Evolutionary conservation across 2,329 filamentous ascomycete species (phyloP), one percentile per base, ranked within the genome.

Genomic region (Monosporascus cannonballus): DNA sequence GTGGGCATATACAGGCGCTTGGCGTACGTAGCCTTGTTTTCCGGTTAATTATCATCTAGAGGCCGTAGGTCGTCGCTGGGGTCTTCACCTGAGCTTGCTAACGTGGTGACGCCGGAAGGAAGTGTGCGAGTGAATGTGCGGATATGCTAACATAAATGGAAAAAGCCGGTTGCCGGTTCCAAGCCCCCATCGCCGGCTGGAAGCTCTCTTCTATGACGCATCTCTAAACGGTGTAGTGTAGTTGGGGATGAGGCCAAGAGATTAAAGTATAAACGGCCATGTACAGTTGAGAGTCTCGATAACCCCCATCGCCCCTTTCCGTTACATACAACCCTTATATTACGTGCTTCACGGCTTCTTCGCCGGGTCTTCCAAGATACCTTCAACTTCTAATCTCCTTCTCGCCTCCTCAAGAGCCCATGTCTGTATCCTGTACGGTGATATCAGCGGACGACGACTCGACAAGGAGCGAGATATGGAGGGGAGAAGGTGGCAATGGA

Each of bases 341-440:
- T 14, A 20, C 6, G 22, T 5, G 17, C 20, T 54, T 48, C 47
- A 53, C 53, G 53, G 59, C 70, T 81, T 80, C 75, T 82, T 80
- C 71, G 84, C 79, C 54, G 81, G 87, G 66, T 96, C 93, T 67
- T 89, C 84, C 67, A 97, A 76, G 68, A 97, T 92, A 55, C 94
- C 94, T 78, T 99, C 94, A 55, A 85, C 88, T 77, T 99, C 94
- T 81, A 99, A 85, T 77, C 94, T 83, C 77, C 94, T 84, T 68
- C 94, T 84, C 50, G 94, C 94, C 77, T 99, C 94, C 76, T 99
- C 94, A 44, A 99, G 84, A 58, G 94, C 94, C 94, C 94, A 99
- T 51, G 93, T 97, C 79, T 97, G 94, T 84, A 99, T 96, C 72
- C 94, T 99, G 65, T 56, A 53, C 18, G 49, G 22, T 42, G 18